Conservation (phyloP, 1,139 yeast species). For the Geotrichum fermentans region DNA sequence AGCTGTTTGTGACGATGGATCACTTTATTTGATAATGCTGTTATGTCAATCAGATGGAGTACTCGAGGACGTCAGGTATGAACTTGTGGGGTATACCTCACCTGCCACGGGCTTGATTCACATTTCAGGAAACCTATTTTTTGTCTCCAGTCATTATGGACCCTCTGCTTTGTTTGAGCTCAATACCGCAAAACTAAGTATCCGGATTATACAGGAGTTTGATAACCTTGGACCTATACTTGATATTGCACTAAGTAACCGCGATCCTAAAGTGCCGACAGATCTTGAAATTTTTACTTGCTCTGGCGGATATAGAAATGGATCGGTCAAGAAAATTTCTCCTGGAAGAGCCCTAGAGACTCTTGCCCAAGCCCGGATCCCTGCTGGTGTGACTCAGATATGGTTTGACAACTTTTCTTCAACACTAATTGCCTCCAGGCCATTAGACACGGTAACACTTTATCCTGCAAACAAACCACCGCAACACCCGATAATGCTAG, state of each 20-base stretch:
- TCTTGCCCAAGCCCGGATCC: background rate
- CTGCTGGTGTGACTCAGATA: background rate
- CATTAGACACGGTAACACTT: background rate
- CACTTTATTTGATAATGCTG: background rate
- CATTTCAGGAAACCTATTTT: background rate
- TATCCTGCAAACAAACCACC: background rate
- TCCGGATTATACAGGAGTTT: constrained; percentile 6
- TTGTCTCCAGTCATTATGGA: constrained; percentile 6
- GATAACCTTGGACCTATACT: constrained; percentile 4
- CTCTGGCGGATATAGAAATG: constrained; percentile 5
- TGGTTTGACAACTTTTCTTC: background rate
- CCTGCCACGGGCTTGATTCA: constrained; percentile 5
- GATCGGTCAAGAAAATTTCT: background rate
- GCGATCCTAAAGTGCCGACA: background rate
- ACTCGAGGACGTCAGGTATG: background rate
- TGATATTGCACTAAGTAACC: background rate
- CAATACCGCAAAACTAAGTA: background rate
- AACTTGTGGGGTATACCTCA: background rate
- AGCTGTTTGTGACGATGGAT: background rate
- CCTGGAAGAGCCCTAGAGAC: background rate
- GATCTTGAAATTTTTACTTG: background rate
- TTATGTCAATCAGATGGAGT: background rate
- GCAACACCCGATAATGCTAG: background rate
- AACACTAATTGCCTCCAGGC: background rate
- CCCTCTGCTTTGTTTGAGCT: constrained; percentile 5